phyloP scores from a whole-genome alignment of 2,329 filamentous ascomycete genomes.

The Hymenotorrendiella dingleyae region DNA sequence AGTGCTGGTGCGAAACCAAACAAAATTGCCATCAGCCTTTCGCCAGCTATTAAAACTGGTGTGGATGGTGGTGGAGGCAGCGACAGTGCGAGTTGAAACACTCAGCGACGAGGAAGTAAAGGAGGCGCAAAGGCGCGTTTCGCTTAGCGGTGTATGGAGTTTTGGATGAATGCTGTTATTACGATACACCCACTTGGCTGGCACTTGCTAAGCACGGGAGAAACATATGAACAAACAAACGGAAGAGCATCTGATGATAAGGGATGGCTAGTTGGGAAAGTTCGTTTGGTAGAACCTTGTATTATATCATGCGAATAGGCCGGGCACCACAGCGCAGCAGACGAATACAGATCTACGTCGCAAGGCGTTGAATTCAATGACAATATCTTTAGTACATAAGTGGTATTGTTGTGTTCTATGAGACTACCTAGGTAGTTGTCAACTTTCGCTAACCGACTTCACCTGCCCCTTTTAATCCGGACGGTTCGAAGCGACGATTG shows the following conservation, averaged over 20 bases:
- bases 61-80: slow-evolving; percentile 22
- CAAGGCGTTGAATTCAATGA: slow-evolving; percentile 10
- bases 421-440: too few relatives aligned
- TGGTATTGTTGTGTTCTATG: too few relatives aligned
- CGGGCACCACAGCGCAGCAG: slow-evolving; percentile 1
- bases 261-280: slow-evolving; percentile 8
- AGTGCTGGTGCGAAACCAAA: slow-evolving; percentile 36
- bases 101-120: slow-evolving; percentile 1
- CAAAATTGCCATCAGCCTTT: slow-evolving; percentile 55
- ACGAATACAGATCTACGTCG: slow-evolving; percentile 17
- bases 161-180: slow-evolving; percentile 21
- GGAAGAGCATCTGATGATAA: slow-evolving; percentile 14
- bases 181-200: slow-evolving; percentile 17
- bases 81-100: slow-evolving; percentile 22
- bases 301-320: slow-evolving; percentile 19
- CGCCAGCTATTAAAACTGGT: slow-evolving; percentile 34
- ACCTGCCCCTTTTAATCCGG: too few relatives aligned
- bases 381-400: slow-evolving; percentile 8
- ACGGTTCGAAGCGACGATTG: too few relatives aligned
- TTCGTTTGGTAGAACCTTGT: slow-evolving; percentile 18
- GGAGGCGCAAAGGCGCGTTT: slow-evolving; percentile 11
- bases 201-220: slow-evolving; percentile 10
- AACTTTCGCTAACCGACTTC: too few relatives aligned
- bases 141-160: slow-evolving; percentile 22
- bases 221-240: slow-evolving; percentile 8